phyloP scores from a whole-genome alignment of 352 stramenopile species.

The Globisporangium echinulatum region DNA sequence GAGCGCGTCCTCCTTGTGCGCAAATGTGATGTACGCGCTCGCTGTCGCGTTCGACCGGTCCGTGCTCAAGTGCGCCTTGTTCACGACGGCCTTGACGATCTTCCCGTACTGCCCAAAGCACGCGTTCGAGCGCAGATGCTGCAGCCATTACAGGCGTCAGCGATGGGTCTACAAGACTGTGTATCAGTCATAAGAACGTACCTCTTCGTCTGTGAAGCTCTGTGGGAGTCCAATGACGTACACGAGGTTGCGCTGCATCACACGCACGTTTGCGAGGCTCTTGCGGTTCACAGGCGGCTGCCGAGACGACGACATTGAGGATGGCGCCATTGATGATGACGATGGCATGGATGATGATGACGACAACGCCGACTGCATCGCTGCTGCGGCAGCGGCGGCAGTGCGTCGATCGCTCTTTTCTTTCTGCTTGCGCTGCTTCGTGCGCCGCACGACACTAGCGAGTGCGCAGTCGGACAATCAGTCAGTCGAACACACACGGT shows the following conservation, averaged over 20 bases:
- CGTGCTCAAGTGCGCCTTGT: conserved; percentile 72
- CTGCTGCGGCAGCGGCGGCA: conserved; percentile 5
- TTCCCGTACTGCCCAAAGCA: conserved; percentile 93
- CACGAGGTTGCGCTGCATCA: conserved; percentile 93
- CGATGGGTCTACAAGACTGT: neutral
- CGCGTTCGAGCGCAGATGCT: conserved; percentile 76
- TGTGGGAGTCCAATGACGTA: conserved; percentile 91
- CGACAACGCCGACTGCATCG: conserved; percentile 5
- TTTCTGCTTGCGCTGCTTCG: conserved; percentile 80
- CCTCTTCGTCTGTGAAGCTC: conserved; percentile 77
- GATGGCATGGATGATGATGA: conserved; percentile 9
- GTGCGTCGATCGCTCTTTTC: conserved; percentile 77
- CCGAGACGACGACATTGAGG: conserved; percentile 9
- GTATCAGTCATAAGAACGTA: conserved; percentile 11
- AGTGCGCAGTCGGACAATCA: neutral
- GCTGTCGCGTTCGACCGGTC: conserved; percentile 70
- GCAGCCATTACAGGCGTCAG: neutral
- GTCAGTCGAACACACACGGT: too few relatives aligned
- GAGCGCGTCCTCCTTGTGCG: conserved; percentile 85
- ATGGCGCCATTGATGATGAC: conserved; percentile 11
- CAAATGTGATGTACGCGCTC: conserved; percentile 93
- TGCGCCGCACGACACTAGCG: conserved; percentile 58
- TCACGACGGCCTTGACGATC: conserved; percentile 91
- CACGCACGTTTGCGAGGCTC: conserved; percentile 84
- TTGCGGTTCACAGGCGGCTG: conserved; percentile 57